These are phyloP conservation scores for Phialemoniopsis sp. DNA, from an alignment of 2,329 filamentous ascomycete genomes.

Conservation along the genomic window DNA sequence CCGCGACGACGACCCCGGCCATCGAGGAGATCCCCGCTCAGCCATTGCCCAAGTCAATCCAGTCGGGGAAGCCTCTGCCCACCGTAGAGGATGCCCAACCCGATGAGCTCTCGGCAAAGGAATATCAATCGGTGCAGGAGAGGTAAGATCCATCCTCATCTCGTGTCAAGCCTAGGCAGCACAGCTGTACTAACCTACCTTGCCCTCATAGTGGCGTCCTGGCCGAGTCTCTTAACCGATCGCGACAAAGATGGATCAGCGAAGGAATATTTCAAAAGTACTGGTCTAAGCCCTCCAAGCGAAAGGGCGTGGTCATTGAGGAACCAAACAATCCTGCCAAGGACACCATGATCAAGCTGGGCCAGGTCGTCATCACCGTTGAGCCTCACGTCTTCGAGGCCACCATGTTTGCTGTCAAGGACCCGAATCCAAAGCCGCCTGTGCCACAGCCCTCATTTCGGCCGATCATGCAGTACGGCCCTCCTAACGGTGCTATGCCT, in stretches of 20 bases:
- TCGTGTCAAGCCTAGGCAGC: too few relatives aligned
- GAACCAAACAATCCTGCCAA: conserved; percentile 64
- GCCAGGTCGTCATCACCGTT: conserved; percentile 68
- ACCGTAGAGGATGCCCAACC: conserved; percentile 65
- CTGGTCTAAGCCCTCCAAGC: conserved; percentile 70
- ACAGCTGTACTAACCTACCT: conserved; percentile 1
- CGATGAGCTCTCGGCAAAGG: conserved; percentile 54
- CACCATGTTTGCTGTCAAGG: conserved; percentile 68
- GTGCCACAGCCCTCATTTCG: conserved; percentile 37
- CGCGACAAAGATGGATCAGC: conserved; percentile 68
- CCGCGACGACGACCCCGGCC: conserved; percentile 13
- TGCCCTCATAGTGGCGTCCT: conserved; percentile 60
- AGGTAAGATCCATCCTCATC: conserved; percentile 43
- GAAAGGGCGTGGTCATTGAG: conserved; percentile 60
- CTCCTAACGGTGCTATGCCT: conserved; percentile 59
- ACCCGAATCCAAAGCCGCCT: conserved; percentile 42
- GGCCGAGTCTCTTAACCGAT: conserved; percentile 67
- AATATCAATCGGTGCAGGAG: conserved; percentile 71
- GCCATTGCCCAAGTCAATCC: conserved; percentile 58
- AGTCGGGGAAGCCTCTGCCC: conserved; percentile 64
- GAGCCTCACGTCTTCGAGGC: conserved; percentile 80
- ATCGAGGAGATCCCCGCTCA: conserved; percentile 28
- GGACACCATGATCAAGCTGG: conserved; percentile 69
- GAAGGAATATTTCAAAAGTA: conserved; percentile 73
- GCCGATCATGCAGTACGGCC: conserved; percentile 63